These are phyloP conservation scores for Hypoxylon fuscum DNA, from an alignment of 495 filamentous ascomycete species.

Conservation along the genomic window DNA sequence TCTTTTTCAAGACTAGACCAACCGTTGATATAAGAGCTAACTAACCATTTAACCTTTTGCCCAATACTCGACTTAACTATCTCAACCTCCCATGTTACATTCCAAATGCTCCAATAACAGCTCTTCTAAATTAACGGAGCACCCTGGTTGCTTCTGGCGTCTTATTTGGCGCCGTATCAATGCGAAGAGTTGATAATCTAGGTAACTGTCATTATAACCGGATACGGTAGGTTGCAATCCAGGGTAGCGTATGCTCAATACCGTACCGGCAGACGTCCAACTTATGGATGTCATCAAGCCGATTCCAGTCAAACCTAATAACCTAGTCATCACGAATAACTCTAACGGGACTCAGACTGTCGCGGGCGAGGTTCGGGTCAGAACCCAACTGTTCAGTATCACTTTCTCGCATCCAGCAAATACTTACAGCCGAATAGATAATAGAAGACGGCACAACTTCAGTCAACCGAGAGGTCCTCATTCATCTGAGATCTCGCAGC, in stretches of 20 bases:
- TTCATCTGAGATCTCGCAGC: constrained; percentile 1
- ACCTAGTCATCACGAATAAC: neutral
- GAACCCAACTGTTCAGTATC: neutral
- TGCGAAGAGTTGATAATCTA: too few relatives aligned
- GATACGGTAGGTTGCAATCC: too few relatives aligned
- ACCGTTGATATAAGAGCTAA: too few relatives aligned
- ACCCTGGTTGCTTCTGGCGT: too few relatives aligned
- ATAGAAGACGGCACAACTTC: neutral
- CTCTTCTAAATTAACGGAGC: too few relatives aligned
- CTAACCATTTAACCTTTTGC: too few relatives aligned
- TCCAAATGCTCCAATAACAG: too few relatives aligned
- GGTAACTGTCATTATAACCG: too few relatives aligned
- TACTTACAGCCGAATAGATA: neutral
- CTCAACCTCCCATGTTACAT: too few relatives aligned
- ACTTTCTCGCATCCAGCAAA: neutral
- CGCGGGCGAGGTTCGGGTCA: constrained; percentile 12
- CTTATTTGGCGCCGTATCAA: too few relatives aligned
- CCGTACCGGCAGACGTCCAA: constrained; percentile 11
- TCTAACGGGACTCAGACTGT: constrained; percentile 1
- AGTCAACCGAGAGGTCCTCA: neutral
- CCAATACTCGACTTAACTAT: too few relatives aligned
- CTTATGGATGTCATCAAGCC: constrained; percentile 16
- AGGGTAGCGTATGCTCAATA: constrained; percentile 30
- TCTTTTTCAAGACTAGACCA: too few relatives aligned
- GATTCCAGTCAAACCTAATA: constrained; percentile 10